Conservation (phyloP, 2,329 filamentous ascomycete genomes). For the Colletotrichum phormii region DNA sequence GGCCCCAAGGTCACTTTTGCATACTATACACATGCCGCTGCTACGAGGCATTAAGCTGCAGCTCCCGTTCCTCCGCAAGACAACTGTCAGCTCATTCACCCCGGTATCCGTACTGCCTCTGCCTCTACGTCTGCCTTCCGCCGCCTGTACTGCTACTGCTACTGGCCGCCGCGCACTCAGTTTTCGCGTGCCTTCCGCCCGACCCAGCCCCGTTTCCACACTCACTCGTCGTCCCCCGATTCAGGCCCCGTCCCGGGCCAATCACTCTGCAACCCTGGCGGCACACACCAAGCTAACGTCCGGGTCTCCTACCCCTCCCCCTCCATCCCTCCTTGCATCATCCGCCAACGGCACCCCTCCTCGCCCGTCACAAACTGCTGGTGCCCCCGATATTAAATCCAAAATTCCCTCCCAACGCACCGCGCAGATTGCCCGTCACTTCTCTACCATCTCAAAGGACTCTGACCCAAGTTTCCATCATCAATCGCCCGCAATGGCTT, state of each 20-base stretch:
- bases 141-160: slow-evolving; percentile 6
- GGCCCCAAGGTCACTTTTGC: slow-evolving; percentile 10
- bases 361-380: slow-evolving; percentile 31
- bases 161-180: slow-evolving; percentile 11
- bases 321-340: slow-evolving; percentile 44
- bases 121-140: not conserved
- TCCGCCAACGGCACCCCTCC: slow-evolving; percentile 37
- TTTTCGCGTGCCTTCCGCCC: slow-evolving; percentile 29
- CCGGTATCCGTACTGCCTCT: slow-evolving; percentile 7
- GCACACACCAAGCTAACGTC: slow-evolving; percentile 40
- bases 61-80: slow-evolving; percentile 17
- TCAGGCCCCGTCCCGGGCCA: slow-evolving; percentile 41
- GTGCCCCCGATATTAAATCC: slow-evolving; percentile 40
- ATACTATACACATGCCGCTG: slow-evolving; percentile 33
- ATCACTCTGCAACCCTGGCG: slow-evolving; percentile 45
- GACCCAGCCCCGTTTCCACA: slow-evolving; percentile 34
- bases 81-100: slow-evolving; percentile 11
- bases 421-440: slow-evolving; percentile 66
- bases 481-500: slow-evolving; percentile 63
- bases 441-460: slow-evolving; percentile 52
- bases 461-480: slow-evolving; percentile 38
- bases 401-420: slow-evolving; percentile 64
- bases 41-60: slow-evolving; percentile 35
- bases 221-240: slow-evolving; percentile 35
- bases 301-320: slow-evolving; percentile 44